Evolutionary conservation across 495 filamentous ascomycete species (phyloP).

Genomic region (Daldinia loculata): DNA sequence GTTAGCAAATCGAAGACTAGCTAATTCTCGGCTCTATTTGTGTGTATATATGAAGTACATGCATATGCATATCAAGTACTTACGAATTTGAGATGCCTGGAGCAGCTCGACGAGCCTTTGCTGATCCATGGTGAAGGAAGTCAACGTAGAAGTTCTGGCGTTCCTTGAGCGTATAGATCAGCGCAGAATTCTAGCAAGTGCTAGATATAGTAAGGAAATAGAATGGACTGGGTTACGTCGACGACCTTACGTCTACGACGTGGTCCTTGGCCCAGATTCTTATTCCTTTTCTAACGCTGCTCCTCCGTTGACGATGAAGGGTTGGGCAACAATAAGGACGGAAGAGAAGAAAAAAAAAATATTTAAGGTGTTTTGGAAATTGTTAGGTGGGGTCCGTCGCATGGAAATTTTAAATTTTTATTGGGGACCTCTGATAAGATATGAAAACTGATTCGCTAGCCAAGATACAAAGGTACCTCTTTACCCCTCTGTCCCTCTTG

Average conservation of each 20-base stretch:
- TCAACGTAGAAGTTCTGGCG: background rate
- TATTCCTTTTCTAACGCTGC: background rate
- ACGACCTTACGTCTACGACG: slow-evolving; percentile 38
- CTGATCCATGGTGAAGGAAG: slow-evolving; percentile 68
- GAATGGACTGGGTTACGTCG: slow-evolving; percentile 30
- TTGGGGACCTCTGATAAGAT: background rate
- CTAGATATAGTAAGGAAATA: slow-evolving; percentile 1
- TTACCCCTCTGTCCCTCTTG: background rate
- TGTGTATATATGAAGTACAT: background rate
- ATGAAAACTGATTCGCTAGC: background rate
- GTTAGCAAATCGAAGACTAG: background rate
- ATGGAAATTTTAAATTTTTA: slow-evolving; percentile 23
- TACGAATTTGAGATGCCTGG: slow-evolving; percentile 77
- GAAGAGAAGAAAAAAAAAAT: slow-evolving; percentile 21
- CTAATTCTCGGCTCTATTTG: background rate
- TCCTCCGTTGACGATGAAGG: slow-evolving; percentile 2
- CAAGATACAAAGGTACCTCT: background rate
- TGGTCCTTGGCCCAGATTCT: slow-evolving; percentile 18
- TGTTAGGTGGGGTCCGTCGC: slow-evolving; percentile 33
- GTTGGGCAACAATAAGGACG: slow-evolving; percentile 21
- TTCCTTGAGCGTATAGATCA: background rate
- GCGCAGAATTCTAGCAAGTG: background rate
- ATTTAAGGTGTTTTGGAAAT: slow-evolving; percentile 22
- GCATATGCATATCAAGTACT: slow-evolving; percentile 36
- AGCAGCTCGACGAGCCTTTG: slow-evolving; percentile 77